Evolutionary conservation across 2,329 filamentous ascomycete genomes (phyloP).

Genomic region (Ceratocystis eucalypticola): DNA sequence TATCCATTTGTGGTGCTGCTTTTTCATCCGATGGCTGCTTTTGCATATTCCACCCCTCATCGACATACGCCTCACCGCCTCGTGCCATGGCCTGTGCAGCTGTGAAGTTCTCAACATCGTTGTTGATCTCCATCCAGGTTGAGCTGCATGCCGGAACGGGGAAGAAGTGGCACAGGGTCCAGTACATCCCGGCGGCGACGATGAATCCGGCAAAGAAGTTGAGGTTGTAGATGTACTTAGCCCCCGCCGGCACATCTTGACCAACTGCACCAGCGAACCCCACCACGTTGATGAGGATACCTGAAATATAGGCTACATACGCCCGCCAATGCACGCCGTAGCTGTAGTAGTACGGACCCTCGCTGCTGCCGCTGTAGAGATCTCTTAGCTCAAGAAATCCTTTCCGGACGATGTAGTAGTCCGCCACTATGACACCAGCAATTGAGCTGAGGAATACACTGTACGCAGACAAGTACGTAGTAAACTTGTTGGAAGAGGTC

Average conservation of each 20-base stretch:
- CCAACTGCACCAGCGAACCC: conserved; percentile 79
- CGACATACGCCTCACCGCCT: conserved; percentile 29
- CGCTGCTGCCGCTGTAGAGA: conserved; percentile 58
- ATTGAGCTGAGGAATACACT: conserved; percentile 90
- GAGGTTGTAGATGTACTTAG: conserved; percentile 74
- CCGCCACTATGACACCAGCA: conserved; percentile 75
- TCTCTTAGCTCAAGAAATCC: conserved; percentile 69
- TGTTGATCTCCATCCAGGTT: conserved; percentile 63
- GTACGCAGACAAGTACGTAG: conserved; percentile 82
- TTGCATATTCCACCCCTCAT: conserved; percentile 24
- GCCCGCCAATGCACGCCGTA: conserved; percentile 70
- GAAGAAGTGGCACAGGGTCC: conserved; percentile 49
- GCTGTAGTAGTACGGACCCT: conserved; percentile 59
- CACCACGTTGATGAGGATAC: conserved; percentile 81
- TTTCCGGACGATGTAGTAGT: conserved; percentile 76
- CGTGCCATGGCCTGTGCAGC: conserved; percentile 30
- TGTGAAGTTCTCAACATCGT: conserved; percentile 42
- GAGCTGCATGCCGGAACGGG: conserved; percentile 64
- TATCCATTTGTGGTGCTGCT: neutral
- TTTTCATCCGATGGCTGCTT: conserved; percentile 18
- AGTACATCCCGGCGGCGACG: conserved; percentile 55
- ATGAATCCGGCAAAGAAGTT: conserved; percentile 84
- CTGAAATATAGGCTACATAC: conserved; percentile 67
- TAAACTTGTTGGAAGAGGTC: conserved; percentile 65
- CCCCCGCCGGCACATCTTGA: conserved; percentile 55